These are phyloP conservation scores for Ascochyta clinopodiicola DNA, from an alignment of 2,329 filamentous ascomycete genomes.

Conservation along the genomic window DNA sequence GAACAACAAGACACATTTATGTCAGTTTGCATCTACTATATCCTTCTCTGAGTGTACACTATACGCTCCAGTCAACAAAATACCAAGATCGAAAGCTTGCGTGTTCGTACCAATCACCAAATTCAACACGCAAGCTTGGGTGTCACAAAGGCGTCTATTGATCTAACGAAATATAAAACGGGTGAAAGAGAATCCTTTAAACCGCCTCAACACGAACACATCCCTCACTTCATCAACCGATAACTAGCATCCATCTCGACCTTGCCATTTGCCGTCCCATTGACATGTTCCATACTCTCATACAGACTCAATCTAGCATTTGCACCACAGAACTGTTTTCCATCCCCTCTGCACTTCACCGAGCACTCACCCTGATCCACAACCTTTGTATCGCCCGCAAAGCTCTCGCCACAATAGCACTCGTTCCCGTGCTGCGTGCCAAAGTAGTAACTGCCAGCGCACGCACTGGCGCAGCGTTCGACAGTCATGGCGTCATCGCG, in stretches of 20 bases:
- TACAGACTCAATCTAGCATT: conserved; percentile 28
- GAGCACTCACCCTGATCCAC: conserved; percentile 27
- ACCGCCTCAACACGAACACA: background rate
- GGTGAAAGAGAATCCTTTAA: too few relatives aligned
- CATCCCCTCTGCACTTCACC: conserved; percentile 24
- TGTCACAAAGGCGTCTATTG: too few relatives aligned
- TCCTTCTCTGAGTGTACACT: too few relatives aligned
- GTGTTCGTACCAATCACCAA: too few relatives aligned
- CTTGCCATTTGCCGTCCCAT: conserved; percentile 11
- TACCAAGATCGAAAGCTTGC: too few relatives aligned
- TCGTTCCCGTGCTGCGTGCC: conserved; percentile 27
- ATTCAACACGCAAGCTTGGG: too few relatives aligned
- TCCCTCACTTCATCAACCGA: background rate
- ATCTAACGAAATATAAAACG: too few relatives aligned
- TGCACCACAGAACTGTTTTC: conserved; percentile 26
- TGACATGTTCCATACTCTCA: conserved; percentile 44
- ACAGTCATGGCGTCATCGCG: conserved; percentile 21
- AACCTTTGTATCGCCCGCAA: conserved; percentile 13
- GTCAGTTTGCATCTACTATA: background rate
- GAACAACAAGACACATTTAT: background rate
- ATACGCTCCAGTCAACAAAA: too few relatives aligned
- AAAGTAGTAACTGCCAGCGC: conserved; percentile 18
- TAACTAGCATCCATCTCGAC: conserved; percentile 2
- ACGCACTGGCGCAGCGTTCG: conserved; percentile 21
- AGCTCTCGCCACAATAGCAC: conserved; percentile 28